Evolutionary conservation across 805 yeast species (phyloP).

Genomic region (Saccharomycopsis fibuligera): DNA sequence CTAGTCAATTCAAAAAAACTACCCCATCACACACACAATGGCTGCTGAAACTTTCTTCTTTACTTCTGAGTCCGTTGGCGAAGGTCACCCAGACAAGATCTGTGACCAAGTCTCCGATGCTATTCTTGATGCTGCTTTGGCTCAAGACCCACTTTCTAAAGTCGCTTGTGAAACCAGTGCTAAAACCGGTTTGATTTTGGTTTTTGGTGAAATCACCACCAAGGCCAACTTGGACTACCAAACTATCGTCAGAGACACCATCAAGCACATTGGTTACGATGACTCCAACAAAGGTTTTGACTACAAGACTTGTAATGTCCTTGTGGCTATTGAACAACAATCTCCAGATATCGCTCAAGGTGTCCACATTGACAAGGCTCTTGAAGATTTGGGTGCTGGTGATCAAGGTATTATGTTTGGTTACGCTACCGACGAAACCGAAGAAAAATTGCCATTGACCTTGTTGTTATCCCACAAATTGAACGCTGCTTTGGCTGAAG

Average conservation of each 20-base stretch:
- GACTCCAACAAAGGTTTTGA: conserved; percentile 94
- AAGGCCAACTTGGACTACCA: conserved; percentile 93
- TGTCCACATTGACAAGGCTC: conserved; percentile 88
- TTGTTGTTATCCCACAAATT: conserved; percentile 90
- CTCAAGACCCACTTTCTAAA: conserved; percentile 93
- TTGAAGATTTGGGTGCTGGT: conserved; percentile 99
- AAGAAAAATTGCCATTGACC: conserved; percentile 94
- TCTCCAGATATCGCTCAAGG: conserved; percentile 99
- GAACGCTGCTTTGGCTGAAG: conserved; percentile 93
- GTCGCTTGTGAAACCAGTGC: conserved; percentile 99
- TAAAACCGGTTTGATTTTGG: conserved; percentile 99
- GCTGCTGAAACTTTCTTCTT: conserved; percentile 45
- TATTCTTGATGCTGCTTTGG: conserved; percentile 93
- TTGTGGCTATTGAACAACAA: conserved; percentile 99
- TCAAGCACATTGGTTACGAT: conserved; percentile 98
- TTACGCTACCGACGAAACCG: conserved; percentile 98
- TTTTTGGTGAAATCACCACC: conserved; percentile 99
- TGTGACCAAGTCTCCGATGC: conserved; percentile 99
- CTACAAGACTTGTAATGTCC: conserved; percentile 97
- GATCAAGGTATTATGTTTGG: conserved; percentile 99
- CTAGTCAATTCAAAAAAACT: too few species aligned
- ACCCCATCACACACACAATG: not conserved
- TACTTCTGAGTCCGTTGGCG: conserved; percentile 89
- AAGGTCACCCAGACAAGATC: conserved; percentile 92
- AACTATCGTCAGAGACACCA: conserved; percentile 95